Percentiles rank a stretch among this genome's conserved stretches.
Evolutionary conservation across 805 yeast species (phyloP).

Genomic region (Candida easanensis): DNA sequence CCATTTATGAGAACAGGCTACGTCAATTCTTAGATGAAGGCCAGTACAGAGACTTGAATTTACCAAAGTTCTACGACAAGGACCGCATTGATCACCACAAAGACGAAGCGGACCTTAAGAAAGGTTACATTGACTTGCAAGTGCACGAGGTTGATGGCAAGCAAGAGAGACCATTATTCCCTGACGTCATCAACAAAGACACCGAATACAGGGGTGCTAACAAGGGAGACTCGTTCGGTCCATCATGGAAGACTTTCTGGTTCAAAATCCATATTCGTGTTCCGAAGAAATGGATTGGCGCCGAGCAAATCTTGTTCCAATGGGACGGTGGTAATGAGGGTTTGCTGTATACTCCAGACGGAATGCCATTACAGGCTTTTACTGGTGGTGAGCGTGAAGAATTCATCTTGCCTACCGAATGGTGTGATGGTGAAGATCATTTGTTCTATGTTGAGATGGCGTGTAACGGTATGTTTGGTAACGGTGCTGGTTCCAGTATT

Average conservation of each 20-base stretch:
- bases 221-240: constrained; percentile 81
- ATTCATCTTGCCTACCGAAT: constrained; percentile 59
- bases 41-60: constrained; percentile 62
- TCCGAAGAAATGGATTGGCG: constrained; percentile 49
- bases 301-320: constrained; percentile 55
- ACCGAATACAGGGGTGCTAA: constrained; percentile 50
- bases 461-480: constrained; percentile 93
- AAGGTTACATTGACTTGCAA: constrained; percentile 51
- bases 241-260: constrained; percentile 98
- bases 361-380: constrained; percentile 76
- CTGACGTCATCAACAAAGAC: constrained; percentile 25
- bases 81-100: constrained; percentile 47
- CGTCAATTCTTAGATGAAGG: constrained; percentile 83
- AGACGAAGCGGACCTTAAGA: constrained; percentile 28
- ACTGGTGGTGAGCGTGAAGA: constrained; percentile 82
- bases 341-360: constrained; percentile 63
- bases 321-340: constrained; percentile 92
- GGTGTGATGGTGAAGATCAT: constrained; percentile 54
- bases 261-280: constrained; percentile 65
- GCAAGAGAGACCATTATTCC: constrained; percentile 44
- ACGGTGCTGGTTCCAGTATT: constrained; percentile 57
- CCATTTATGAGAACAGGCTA: constrained; percentile 67
- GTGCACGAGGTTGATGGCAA: constrained; percentile 72
- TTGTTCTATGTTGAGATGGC: constrained; percentile 82
- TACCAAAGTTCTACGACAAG: constrained; percentile 77